These are phyloP conservation scores for Schizophyllum commune DNA, from an alignment of 1,284 basidiomycete species.

Conservation along the genomic window DNA sequence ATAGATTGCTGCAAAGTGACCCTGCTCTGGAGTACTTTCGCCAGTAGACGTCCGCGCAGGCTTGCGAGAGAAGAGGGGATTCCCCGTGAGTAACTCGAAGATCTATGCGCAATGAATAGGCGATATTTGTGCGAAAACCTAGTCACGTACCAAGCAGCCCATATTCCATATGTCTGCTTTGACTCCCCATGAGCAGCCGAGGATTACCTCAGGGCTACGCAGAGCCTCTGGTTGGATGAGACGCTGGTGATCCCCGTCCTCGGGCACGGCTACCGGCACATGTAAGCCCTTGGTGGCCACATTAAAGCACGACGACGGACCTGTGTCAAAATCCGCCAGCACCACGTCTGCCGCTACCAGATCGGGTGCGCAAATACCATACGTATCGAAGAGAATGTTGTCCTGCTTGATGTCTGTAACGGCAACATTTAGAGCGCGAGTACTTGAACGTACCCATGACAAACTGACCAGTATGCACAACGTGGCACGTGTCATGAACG, in stretches of 20 bases:
- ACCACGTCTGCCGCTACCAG: slow-evolving; percentile 1
- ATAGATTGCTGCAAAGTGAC: slow-evolving; percentile 19
- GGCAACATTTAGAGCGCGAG: not conserved
- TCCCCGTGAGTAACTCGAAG: slow-evolving; percentile 15
- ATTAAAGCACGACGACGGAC: slow-evolving; percentile 1
- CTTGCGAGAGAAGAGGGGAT: slow-evolving; percentile 14
- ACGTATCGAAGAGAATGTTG: slow-evolving; percentile 9
- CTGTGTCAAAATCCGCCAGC: slow-evolving; percentile 14
- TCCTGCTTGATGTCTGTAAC: slow-evolving; percentile 15
- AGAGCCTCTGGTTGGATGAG: slow-evolving; percentile 23
- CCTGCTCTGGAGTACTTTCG: slow-evolving; percentile 12
- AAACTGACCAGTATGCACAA: slow-evolving; percentile 1
- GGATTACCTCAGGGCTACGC: slow-evolving; percentile 28
- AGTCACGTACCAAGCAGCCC: slow-evolving; percentile 22
- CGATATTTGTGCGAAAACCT: not conserved
- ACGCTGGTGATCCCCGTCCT: slow-evolving; percentile 3
- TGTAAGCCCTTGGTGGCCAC: not conserved
- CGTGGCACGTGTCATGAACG: not conserved
- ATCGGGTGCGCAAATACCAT: not conserved
- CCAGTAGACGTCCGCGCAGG: slow-evolving; percentile 13
- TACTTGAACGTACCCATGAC: not conserved
- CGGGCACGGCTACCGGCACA: not conserved
- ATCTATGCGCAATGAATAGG: slow-evolving; percentile 9
- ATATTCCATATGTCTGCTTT: slow-evolving; percentile 31
- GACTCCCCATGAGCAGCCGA: slow-evolving; percentile 23